Evolutionary conservation across 2,329 filamentous ascomycete genomes (phyloP), one percentile per base, ranked within the genome.

Genomic region (Blastomyces parvus): DNA sequence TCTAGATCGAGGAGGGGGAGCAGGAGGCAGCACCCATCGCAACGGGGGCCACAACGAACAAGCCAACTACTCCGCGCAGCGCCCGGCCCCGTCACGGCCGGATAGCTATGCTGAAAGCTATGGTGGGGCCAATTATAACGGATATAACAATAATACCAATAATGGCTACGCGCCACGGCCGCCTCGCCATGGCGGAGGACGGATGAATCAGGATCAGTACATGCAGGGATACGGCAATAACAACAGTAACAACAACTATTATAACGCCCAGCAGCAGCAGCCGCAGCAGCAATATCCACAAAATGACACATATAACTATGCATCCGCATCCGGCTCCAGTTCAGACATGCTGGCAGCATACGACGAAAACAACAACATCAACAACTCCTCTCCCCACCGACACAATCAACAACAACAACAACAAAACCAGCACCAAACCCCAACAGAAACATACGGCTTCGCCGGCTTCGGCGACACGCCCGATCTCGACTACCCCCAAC

Each of bases 271-370:
- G 30, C 88, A 92, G 73, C 88, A 93, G 2, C 46, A n/a, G 5
- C 62, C 61, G 19, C 42, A 70, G 69, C 44, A 72, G 25, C 88
- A 92, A 73, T 88, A 93, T 69, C 86, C 86, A 67, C 94, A 90
- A 1, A 90, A 93, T 75, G 91, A 96, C 74, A 96, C 91, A 13
- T 40, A 96, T 74, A 96, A 91, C 19, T 40, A 42, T 1, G 88
- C 95, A 55, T 88, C 88, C 46, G 91, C 89, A 14, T 87, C 64
- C 3, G 73, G 71, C 22, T 86, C 86, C 13, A 87, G 86, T 27
- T 89, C 86, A 70, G 91, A 96, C 64, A 86, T 86, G 14, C 87
- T 84, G 72, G 87, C 86, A 63, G 92, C 94, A 74, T 87, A 88
- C 67, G 96, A 9, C 13, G 13, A 11, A 11, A 5, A 6, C 38